Conservation (phyloP, 148 eudicot genomes). For the Rhododendron simsii region DNA sequence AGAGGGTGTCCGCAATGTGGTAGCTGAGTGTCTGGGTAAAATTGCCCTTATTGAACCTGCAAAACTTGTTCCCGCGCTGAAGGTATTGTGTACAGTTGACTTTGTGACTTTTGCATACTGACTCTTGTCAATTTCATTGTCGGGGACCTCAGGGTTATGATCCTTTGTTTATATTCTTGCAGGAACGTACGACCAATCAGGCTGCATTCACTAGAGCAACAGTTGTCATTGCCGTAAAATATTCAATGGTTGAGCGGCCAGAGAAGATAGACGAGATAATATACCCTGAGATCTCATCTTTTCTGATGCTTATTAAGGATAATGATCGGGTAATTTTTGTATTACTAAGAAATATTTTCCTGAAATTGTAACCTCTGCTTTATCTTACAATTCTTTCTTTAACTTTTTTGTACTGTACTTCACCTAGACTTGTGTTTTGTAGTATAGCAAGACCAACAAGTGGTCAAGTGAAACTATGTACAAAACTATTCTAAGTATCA, state of each 20-base stretch:
- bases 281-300: conserved; percentile 88
- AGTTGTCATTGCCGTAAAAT: conserved; percentile 83
- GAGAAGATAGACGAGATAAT: conserved; percentile 86
- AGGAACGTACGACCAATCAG: conserved; percentile 67
- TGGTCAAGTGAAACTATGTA: not conserved
- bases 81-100: conserved; percentile 38
- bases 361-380: not conserved
- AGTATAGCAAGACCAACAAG: not conserved
- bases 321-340: conserved; percentile 65
- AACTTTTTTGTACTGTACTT: not conserved
- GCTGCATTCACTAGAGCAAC: conserved; percentile 97
- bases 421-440: not conserved
- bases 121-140: not conserved
- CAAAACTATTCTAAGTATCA: not conserved
- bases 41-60: conserved; percentile 88
- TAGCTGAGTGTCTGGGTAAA: conserved; percentile 97
- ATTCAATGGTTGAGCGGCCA: conserved; percentile 91
- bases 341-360: not conserved
- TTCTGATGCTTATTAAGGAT: conserved; percentile 89
- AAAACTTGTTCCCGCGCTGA: conserved; percentile 91
- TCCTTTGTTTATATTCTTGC: conserved; percentile 14
- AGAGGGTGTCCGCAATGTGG: conserved; percentile 98
- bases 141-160: not conserved
- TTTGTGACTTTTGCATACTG: not conserved
- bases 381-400: not conserved